Conservation (phyloP, 2,329 filamentous ascomycete species). For the Geoglossum cookeanum region DNA sequence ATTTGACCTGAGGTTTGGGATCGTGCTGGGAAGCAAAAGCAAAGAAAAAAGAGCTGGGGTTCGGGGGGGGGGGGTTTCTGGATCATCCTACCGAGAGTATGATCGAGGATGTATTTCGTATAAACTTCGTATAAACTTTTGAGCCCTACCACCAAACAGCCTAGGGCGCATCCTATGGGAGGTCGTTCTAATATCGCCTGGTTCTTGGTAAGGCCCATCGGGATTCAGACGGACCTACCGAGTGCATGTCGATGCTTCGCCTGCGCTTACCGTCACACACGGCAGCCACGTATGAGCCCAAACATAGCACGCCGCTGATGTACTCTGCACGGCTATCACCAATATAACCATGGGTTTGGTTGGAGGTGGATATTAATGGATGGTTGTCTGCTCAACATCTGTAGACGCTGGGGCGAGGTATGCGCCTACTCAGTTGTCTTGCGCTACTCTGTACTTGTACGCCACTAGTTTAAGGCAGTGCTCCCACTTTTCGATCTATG, state of each 20-base stretch:
- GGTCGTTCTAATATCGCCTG: too few species aligned
- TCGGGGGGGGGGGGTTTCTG: neutral
- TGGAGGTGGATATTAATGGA: neutral
- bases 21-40: too few species aligned
- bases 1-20: too few species aligned
- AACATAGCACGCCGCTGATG: neutral
- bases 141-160: neutral
- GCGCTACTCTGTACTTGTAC: neutral
- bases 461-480: neutral
- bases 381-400: neutral
- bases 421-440: neutral
- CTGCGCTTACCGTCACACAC: neutral
- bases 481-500: neutral
- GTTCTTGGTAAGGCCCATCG: neutral
- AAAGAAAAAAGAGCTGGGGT: too few species aligned
- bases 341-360: neutral
- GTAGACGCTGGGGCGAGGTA: neutral
- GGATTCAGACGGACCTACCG: neutral
- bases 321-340: neutral
- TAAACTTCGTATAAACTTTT: neutral
- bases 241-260: neutral
- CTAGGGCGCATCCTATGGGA: neutral
- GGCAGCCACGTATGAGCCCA: neutral
- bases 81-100: neutral
- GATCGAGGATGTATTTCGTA: too few species aligned